These are phyloP conservation scores for Saccharomyces pastorianus DNA, from an alignment of 1,139 yeast genomes.

Conservation along the genomic window DNA sequence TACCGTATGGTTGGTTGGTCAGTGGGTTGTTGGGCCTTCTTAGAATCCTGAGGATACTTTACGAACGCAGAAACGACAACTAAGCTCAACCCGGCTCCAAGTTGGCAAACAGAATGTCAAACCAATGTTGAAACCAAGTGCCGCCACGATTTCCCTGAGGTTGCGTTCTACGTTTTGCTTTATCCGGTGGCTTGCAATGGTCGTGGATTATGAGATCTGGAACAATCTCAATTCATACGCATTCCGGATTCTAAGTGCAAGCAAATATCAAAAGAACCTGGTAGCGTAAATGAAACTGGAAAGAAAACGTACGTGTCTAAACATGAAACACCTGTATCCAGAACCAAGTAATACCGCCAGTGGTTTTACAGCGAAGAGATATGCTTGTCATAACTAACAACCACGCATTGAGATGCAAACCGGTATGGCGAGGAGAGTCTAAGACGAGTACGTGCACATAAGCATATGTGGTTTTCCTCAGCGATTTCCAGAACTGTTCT, in stretches of 20 bases:
- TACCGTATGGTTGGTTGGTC: neutral
- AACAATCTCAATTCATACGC: neutral
- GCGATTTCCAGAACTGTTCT: neutral
- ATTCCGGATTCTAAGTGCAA: neutral
- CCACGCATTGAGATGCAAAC: neutral
- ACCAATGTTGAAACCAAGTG: neutral
- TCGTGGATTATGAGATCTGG: neutral
- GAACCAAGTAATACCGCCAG: neutral
- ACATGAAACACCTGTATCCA: neutral
- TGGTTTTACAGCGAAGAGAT: too few species aligned
- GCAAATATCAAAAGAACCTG: neutral
- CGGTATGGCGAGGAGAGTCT: neutral
- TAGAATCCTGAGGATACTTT: too few species aligned
- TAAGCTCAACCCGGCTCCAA: too few species aligned
- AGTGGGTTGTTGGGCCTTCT: too few species aligned
- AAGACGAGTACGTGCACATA: neutral
- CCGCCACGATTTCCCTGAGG: too few species aligned
- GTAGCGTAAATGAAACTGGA: too few species aligned
- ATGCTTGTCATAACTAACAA: neutral
- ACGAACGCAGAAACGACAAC: too few species aligned
- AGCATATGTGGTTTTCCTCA: neutral
- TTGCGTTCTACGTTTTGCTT: neutral
- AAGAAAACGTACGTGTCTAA: too few species aligned
- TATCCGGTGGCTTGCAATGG: neutral
- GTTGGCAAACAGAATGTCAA: neutral